Base-by-base conservation (phyloP, 495 filamentous ascomycete genomes). In the Podospora comata region DNA sequence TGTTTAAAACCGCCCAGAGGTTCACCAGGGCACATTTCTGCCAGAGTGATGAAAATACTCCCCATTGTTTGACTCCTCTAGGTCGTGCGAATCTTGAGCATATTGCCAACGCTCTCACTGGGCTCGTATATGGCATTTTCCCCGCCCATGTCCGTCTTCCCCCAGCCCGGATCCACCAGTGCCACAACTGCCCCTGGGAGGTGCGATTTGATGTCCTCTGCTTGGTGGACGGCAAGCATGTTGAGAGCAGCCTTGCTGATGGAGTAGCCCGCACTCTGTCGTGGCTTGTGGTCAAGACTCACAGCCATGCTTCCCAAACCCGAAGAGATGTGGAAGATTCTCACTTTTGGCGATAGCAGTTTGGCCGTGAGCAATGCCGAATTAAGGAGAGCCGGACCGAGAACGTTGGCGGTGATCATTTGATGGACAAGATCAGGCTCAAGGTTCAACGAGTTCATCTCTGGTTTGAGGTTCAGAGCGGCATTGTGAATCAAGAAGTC, bases 91-190 rank as follows among this genome's bases (percentile, higher is more conserved):
- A 74, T 70, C 39, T 68, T 64, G 60, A 80, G 62, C 62, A 78
- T 75, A 0, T 77, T 75, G 4, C 77, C 77, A 1, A 84, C 74
- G 11, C 83, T 82, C 64, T 83, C 79, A n/a, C 79, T 71, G 60
- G 82, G 71, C n/a, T 79, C 75, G 2, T 83, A 79, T 3, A 81
- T 71, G 0, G 86, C 87, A 63, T 74, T 77, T 16, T 66, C 65
- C 0, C 86, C 86, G 11, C 87, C 87, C 85, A 89, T 85, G 74
- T 86, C 84, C 9, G 87, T 90, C 67, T 82, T 76, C 56, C 89
- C 86, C 88, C 87, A 89, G 3, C 88, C 88, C 5, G 88, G 88
- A 74, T 86, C 82, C 71, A 88, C 78, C 4, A 80, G 78, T 26
- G 85, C 79, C 0, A 84, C 82, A 58, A 82, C 75, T 3, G 85